phyloP scores from a whole-genome alignment of 2,329 filamentous ascomycete genomes.

The Pseudogymnoascus sp. region DNA sequence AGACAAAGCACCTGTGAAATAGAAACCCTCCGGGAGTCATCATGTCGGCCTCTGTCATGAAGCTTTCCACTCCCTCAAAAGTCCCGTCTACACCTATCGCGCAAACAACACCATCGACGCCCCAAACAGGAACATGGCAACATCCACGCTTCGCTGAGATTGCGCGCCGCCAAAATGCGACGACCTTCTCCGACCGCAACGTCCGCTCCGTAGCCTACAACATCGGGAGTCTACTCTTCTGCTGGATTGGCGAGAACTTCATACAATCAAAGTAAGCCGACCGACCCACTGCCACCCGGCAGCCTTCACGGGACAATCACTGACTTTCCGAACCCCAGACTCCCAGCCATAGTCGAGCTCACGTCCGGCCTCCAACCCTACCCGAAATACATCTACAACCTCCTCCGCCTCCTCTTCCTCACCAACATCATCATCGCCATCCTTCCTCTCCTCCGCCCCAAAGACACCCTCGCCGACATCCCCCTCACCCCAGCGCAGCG shows the following conservation, averaged over 20 bases:
- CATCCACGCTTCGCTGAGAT: conserved; percentile 89
- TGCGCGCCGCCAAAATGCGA: conserved; percentile 66
- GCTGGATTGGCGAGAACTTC: conserved; percentile 36
- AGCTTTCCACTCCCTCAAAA: conserved; percentile 10
- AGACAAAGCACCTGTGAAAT: background rate
- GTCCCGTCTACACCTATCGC: conserved; percentile 28
- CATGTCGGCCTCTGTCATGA: conserved; percentile 1
- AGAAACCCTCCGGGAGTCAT: background rate
- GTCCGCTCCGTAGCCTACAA: conserved; percentile 64
- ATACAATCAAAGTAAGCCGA: conserved; percentile 30
- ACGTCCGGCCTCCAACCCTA: conserved; percentile 20
- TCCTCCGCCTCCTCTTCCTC: conserved; percentile 49
- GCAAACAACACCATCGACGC: conserved; percentile 20
- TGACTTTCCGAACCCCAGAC: conserved; percentile 15
- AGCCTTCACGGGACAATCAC: background rate
- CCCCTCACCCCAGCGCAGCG: conserved; percentile 85
- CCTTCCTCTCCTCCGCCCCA: conserved; percentile 61
- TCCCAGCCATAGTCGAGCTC: conserved; percentile 22
- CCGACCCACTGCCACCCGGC: conserved; percentile 3
- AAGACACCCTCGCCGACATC: conserved; percentile 79
- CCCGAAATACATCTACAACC: conserved; percentile 32
- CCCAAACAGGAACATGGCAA: conserved; percentile 67
- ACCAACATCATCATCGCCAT: conserved; percentile 66
- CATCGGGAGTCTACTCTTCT: conserved; percentile 42
- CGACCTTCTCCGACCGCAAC: conserved; percentile 72